These are phyloP conservation scores for Bretschneidera sinensis DNA, from an alignment of 345 rosid genomes.

Conservation along the genomic window DNA sequence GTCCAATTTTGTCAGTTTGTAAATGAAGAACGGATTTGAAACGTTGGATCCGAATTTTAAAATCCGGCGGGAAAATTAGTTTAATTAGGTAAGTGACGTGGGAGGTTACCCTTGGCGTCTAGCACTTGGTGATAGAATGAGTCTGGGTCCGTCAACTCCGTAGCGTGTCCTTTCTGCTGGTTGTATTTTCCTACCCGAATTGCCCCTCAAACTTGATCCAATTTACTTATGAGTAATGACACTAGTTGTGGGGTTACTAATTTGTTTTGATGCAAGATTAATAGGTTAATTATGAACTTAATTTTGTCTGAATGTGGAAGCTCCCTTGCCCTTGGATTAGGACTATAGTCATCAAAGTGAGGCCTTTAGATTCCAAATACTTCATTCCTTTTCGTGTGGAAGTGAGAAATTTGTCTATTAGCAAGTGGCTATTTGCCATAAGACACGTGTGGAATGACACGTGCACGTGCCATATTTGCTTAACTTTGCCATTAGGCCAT, in stretches of 20 bases:
- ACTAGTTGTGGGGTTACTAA: constrained; percentile 19
- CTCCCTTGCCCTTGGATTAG: constrained; percentile 22
- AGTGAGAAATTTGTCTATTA: background rate
- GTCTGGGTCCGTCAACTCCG: constrained; percentile 22
- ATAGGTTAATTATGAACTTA: too few species aligned
- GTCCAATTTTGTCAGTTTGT: constrained; percentile 34
- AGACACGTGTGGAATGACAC: background rate
- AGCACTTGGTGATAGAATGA: constrained; percentile 36
- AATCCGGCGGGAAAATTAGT: constrained; percentile 28
- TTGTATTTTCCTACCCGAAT: constrained; percentile 10
- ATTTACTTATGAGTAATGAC: constrained; percentile 12
- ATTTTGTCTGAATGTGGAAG: constrained; percentile 11
- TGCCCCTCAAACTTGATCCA: background rate
- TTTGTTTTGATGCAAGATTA: constrained; percentile 6
- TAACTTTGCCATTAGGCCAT: too few species aligned
- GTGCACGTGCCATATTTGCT: background rate
- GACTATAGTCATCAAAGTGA: constrained; percentile 9
- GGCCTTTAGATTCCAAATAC: background rate
- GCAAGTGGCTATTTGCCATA: background rate
- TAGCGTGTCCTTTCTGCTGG: constrained; percentile 37
- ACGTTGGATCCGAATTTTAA: constrained; percentile 17
- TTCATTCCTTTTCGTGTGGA: background rate
- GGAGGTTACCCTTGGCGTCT: constrained; percentile 27
- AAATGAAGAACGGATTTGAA: constrained; percentile 21
- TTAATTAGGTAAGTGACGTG: constrained; percentile 24